Evolutionary conservation across 495 filamentous ascomycete species (phyloP).

Genomic region (Cercophora scortea): DNA sequence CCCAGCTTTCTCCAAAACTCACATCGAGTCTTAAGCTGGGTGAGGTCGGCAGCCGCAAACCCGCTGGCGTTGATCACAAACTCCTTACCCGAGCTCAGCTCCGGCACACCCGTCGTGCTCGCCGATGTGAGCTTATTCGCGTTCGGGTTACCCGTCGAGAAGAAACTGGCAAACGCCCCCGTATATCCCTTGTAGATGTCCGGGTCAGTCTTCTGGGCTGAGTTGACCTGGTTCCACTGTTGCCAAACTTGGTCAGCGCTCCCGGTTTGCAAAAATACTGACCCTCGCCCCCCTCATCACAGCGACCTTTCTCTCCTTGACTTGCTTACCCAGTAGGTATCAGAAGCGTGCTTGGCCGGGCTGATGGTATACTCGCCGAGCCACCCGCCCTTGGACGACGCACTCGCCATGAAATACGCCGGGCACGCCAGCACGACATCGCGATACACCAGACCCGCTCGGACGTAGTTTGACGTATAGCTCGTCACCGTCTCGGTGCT

Average conservation of each 20-base stretch:
- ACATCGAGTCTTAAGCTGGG: slow-evolving; percentile 39
- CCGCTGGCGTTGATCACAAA: slow-evolving; percentile 42
- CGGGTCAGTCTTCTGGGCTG: slow-evolving; percentile 43
- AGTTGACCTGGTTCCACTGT: slow-evolving; percentile 51
- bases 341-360: slow-evolving; percentile 52
- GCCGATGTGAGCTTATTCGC: slow-evolving; percentile 46
- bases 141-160: slow-evolving; percentile 53
- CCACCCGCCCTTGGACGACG: slow-evolving; percentile 20
- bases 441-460: slow-evolving; percentile 49
- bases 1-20: slow-evolving; percentile 44
- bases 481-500: slow-evolving; percentile 31
- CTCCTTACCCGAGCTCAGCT: slow-evolving; percentile 31
- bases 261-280: background rate
- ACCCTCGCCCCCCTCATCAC: too few species aligned
- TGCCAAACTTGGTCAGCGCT: too few species aligned
- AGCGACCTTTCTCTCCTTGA: background rate
- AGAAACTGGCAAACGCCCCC: slow-evolving; percentile 53
- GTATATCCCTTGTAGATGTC: slow-evolving; percentile 50
- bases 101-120: slow-evolving; percentile 38
- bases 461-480: slow-evolving; percentile 39
- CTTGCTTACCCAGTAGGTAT: slow-evolving; percentile 45
- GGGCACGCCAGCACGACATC: slow-evolving; percentile 56
- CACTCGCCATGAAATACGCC: slow-evolving; percentile 45
- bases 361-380: slow-evolving; percentile 52
- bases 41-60: slow-evolving; percentile 31